Percentiles rank a stretch among this genome's conserved stretches.
Evolutionary conservation across 768 basidiomycete species (phyloP).

Genomic region (Amanita molliuscula): DNA sequence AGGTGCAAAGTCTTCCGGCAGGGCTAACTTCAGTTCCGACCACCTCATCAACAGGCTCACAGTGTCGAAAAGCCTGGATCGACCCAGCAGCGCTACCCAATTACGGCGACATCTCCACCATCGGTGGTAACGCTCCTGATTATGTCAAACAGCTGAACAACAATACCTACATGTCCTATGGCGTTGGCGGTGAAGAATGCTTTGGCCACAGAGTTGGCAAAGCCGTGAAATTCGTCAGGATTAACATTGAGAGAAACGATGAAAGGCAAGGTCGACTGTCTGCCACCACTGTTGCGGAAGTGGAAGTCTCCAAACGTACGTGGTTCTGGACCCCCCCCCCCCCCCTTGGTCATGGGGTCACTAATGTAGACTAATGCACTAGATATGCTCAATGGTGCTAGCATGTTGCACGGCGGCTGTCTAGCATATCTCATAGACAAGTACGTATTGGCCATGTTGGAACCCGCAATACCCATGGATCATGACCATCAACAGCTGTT

Average conservation of each 20-base stretch:
- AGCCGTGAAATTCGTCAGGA: conserved; percentile 48
- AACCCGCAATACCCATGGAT: background rate
- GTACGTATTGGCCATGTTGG: conserved; percentile 21
- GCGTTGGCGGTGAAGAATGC: conserved; percentile 52
- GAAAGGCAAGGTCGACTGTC: conserved; percentile 44
- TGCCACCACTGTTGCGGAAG: conserved; percentile 52
- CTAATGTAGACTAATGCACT: conserved; percentile 2
- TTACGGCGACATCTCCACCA: conserved; percentile 42
- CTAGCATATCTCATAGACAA: conserved; percentile 68
- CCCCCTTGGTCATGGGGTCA: background rate
- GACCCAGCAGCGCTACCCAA: conserved; percentile 55
- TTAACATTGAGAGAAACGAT: conserved; percentile 36
- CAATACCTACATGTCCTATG: conserved; percentile 61
- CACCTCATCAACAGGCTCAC: conserved; percentile 14
- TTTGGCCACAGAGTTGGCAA: conserved; percentile 57
- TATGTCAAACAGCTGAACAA: conserved; percentile 57
- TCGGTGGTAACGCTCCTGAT: conserved; percentile 53
- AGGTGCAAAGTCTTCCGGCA: conserved; percentile 17
- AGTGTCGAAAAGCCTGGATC: conserved; percentile 39
- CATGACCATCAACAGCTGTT: conserved; percentile 33
- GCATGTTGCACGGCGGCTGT: conserved; percentile 70
- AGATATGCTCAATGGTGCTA: conserved; percentile 72
- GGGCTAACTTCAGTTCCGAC: conserved; percentile 14
- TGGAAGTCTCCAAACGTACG: conserved; percentile 53
- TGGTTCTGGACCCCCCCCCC: background rate